Evolutionary conservation across 2,329 filamentous ascomycete species (phyloP).

Genomic region (Colletotrichum horii): DNA sequence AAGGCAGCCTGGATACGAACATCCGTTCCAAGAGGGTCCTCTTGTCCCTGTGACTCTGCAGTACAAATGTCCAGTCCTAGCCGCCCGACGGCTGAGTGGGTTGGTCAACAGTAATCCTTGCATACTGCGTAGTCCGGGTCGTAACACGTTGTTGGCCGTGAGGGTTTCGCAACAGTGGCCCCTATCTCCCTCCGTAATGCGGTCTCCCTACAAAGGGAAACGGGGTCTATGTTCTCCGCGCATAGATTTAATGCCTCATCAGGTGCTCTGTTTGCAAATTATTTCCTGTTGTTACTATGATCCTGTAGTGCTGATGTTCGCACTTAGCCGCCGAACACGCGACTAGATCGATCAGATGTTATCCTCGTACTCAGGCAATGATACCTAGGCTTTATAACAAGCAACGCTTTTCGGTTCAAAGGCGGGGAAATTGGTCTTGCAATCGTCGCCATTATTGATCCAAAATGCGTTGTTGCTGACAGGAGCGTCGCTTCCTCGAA

Average conservation of each 20-base stretch:
- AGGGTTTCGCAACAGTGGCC: too few relatives aligned
- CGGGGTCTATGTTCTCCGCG: too few relatives aligned
- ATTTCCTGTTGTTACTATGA: not conserved
- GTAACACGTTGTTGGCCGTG: too few relatives aligned
- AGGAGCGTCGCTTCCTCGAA: not conserved
- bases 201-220: too few relatives aligned
- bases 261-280: fast-evolving
- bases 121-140: too few relatives aligned
- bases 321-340: not conserved
- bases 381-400: not conserved
- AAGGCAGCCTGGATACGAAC: too few relatives aligned
- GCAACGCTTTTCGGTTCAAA: fast-evolving
- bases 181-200: too few relatives aligned
- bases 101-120: not conserved
- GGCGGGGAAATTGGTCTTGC: fast-evolving
- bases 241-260: not conserved
- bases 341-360: not conserved
- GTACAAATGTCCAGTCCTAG: not conserved
- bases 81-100: not conserved
- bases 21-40: not conserved
- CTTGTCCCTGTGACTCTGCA: not conserved
- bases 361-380: fast-evolving
- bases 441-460: not conserved
- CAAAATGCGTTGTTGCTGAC: not conserved
- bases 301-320: not conserved